Evolutionary conservation across 2,329 filamentous ascomycete species (phyloP), one percentile per base, ranked within the genome.

Genomic region (Pestalotiopsis sp.): DNA sequence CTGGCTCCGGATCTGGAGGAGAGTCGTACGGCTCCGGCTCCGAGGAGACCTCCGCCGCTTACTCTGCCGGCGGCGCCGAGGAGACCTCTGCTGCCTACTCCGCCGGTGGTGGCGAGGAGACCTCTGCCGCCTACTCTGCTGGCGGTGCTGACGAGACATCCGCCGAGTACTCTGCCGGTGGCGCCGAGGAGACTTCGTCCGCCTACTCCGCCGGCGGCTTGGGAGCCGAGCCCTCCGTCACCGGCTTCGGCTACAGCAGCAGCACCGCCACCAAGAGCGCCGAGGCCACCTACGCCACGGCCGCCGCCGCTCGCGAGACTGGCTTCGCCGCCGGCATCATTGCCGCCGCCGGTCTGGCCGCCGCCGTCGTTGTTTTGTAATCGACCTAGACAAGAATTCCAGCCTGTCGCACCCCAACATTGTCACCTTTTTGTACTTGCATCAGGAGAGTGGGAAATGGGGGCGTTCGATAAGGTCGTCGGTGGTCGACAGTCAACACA

Each of bases 301-400:
- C 60, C 39, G 70, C 66, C 2, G 75, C 71, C 12, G 56, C 73
- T 9, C 73, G 70, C 36, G 70, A 75, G 70, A 74, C 70, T 0
- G 69, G 72, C 23, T 65, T 73, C 52, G 63, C 72, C 14, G 52
- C 65, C 12, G 66, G 70, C 31, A 71, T 66, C 36, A 71, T 72
- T 23, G 73, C 69, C 11, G 73, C 72, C 31, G 75, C 69, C 13
- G 70, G 70, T 2, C 62, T 75, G 45, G 57, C 74, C 59, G 74
- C 69, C 12, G 71, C 68, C 36, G 67, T 76, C 64, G 71, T 70
- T 45, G 69, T 67, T 25, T 64, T 75, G 39, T 75, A 70, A 71
- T 27, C 57, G 4, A 2, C 31, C 31, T 9, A 36, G 20, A 36
- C 20, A 14, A 4, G 14, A 2, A 52, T 20, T 9, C 17, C 17